phyloP scores from a whole-genome alignment of 1,284 basidiomycete species.

The Tilletia horrida region DNA sequence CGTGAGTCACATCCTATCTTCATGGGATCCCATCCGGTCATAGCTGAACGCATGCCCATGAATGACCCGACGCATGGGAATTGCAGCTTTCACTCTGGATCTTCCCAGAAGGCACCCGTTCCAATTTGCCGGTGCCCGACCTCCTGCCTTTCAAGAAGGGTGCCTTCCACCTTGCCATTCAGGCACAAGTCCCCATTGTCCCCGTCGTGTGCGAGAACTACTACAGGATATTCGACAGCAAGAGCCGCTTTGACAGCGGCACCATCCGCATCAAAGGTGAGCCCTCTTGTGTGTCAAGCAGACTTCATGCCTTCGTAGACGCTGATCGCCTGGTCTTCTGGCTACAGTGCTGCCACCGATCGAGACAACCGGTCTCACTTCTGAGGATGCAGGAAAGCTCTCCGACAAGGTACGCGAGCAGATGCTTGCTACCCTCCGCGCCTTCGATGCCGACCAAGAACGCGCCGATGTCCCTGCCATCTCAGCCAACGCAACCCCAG shows the following conservation, averaged over 20 bases:
- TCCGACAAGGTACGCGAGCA: constrained; percentile 61
- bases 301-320: background rate
- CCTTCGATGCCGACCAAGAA: constrained; percentile 35
- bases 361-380: constrained; percentile 66
- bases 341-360: constrained; percentile 72
- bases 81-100: constrained; percentile 62
- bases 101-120: constrained; percentile 59
- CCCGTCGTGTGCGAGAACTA: constrained; percentile 95
- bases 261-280: constrained; percentile 76
- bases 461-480: constrained; percentile 52
- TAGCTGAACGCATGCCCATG: too few species aligned
- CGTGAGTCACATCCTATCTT: constrained; percentile 44
- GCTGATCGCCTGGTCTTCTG: background rate
- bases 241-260: constrained; percentile 73
- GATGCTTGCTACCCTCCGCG: constrained; percentile 35
- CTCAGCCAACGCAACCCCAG: constrained; percentile 57
- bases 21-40: too few species aligned
- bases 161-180: constrained; percentile 91
- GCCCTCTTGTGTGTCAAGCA: background rate
- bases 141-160: constrained; percentile 90
- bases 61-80: background rate
- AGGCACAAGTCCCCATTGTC: constrained; percentile 71
- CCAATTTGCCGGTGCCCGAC: constrained; percentile 46
- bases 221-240: constrained; percentile 68
- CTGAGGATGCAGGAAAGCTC: constrained; percentile 66